Evolutionary conservation across 768 basidiomycete species (phyloP), one percentile per base, ranked within the genome.

Genomic region (Panellus pusillus): DNA sequence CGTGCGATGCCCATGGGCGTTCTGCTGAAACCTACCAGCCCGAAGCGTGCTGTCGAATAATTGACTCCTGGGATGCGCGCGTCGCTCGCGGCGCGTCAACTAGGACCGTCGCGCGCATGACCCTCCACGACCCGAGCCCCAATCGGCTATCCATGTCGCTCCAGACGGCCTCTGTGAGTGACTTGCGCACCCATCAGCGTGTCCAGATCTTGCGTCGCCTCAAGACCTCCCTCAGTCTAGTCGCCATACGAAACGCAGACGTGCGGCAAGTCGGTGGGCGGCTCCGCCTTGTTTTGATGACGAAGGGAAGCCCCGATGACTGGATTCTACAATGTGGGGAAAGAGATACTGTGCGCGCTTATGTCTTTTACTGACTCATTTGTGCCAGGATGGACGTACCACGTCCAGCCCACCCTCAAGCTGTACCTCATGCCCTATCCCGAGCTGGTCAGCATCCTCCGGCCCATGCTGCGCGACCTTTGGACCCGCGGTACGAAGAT

Each of bases 371-470:
- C 11, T 19, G 38, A 17, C 20, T 24, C n/a, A n/a, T 32, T n/a
- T 39, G 6, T 19, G 19, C 12, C 35, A 80, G 80, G 74, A n/a
- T 82, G 80, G 80, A 69, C 77, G 38, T 82, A 82, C 50, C 59
- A 75, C 32, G 72, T 78, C 48, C 66, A 59, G 15, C 74, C 74
- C 9, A 70, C 63, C 0, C 61, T 72, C 4, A 67, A 70, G 32
- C 51, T 79, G 1, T 76, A 77, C 56, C 68, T 67, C 6, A 78
- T 77, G 76, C 74, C 78, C 0, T 78, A 75, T 58, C 50, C 69
- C 2, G 60, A 70, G 9, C 66, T 81, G 32, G 67, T 81, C 24
- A 55, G 66, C n/a, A 14, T 64, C 9, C 54, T 80, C 2, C 74
- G 78, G 13, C 38, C 37, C 2, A 67, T 61, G 37, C 68, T 72